Evolutionary conservation across 768 basidiomycete species (phyloP), one percentile per base, ranked within the genome.

Genomic region (Leccinum barrowsii): DNA sequence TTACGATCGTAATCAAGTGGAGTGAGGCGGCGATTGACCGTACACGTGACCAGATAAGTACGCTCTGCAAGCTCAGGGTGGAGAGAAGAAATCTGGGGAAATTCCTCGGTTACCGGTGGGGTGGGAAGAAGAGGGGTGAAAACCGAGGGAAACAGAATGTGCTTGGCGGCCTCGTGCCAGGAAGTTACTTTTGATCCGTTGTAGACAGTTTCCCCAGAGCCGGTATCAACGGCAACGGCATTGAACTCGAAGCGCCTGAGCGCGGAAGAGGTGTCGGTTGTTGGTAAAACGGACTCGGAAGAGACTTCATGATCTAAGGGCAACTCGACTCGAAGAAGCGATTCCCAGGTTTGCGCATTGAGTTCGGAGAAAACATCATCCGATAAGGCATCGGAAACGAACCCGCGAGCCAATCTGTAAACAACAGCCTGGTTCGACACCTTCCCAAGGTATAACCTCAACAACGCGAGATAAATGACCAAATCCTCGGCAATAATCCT

Each of bases 1-100:
- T 99, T 98, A 65, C 97, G 92, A 74, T 98, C 90, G 75, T 99
- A 99, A 61, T 96, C 94, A 64, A 85, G 74, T 32, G 97, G 97
- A 1, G 97, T 98, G 50, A 99, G 84, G 32, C 97, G 91, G 47
- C 87, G 86, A 77, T 98, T 98, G 73, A 97, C 94, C 6, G 87
- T 85, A 73, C 94, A 95, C 8, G 92, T 96, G 57, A 98, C 87
- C 55, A 98, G 85, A 82, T 83, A 98, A 22, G 94, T 98, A 67
- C 88, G 87, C 59, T 98, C 96, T 3, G 88, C 77, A 22, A 90
- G 70, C 65, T 97, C 94, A 12, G 97, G 97, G 44, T 89, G 92
- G 32, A 96, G 77, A 4, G 86, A 78, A 13, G 89, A 86, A 58
- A 87, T 78, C 64, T 85, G 84, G 12, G 80, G 75, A 57, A 79